These are phyloP conservation scores for Podaxis pistillaris DNA, from an alignment of 768 basidiomycete species.

Conservation along the genomic window DNA sequence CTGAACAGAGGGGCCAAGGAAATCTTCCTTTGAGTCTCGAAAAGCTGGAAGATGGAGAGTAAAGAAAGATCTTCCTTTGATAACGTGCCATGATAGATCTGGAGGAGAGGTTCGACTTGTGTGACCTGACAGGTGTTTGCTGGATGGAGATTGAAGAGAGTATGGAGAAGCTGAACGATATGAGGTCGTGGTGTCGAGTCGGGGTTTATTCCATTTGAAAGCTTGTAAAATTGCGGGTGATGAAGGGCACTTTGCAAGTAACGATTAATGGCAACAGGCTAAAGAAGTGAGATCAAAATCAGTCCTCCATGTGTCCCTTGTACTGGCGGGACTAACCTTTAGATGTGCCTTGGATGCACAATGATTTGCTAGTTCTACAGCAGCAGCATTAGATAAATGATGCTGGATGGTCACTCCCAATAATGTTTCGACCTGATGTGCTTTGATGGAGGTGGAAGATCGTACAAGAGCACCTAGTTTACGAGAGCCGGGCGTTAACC, in stretches of 20 bases:
- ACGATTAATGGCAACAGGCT: conserved; percentile 75
- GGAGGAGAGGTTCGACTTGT: conserved; percentile 75
- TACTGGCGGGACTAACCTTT: conserved; percentile 50
- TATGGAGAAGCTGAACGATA: conserved; percentile 55
- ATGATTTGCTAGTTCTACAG: conserved; percentile 42
- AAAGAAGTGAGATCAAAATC: conserved; percentile 17
- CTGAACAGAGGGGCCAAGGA: conserved; percentile 64
- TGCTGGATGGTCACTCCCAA: conserved; percentile 62
- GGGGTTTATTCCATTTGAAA: conserved; percentile 30
- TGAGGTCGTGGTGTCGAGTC: conserved; percentile 36
- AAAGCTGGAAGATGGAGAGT: conserved; percentile 74
- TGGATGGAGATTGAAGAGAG: conserved; percentile 75
- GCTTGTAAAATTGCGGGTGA: conserved; percentile 57
- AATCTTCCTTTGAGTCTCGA: conserved; percentile 66
- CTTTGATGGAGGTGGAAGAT: conserved; percentile 36
- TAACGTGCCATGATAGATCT: conserved; percentile 75
- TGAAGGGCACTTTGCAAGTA: conserved; percentile 75
- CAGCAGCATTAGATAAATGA: conserved; percentile 42
- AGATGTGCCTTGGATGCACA: conserved; percentile 44
- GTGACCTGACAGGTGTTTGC: conserved; percentile 82
- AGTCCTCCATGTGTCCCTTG: not conserved
- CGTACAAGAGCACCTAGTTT: conserved; percentile 30
- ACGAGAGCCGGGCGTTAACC: conserved; percentile 11
- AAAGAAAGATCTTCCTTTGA: conserved; percentile 62
- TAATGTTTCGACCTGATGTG: conserved; percentile 70